phyloP scores from a whole-genome alignment of 2,329 filamentous ascomycete species.

The Sphaerulina populicola region DNA sequence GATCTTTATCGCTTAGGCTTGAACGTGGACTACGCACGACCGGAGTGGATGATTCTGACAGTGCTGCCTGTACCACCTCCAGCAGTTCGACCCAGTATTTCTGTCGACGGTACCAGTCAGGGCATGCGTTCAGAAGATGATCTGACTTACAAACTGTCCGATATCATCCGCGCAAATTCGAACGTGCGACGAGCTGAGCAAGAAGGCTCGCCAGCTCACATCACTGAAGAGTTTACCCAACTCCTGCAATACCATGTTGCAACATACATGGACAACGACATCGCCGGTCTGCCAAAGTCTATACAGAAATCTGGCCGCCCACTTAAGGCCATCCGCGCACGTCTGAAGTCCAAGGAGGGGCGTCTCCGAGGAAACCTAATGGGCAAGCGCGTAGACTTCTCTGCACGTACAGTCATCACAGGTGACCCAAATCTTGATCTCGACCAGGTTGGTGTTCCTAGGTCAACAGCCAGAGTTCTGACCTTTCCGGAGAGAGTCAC shows the following conservation, averaged over 20 bases:
- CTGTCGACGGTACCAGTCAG: conserved; percentile 86
- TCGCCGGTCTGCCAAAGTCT: conserved; percentile 87
- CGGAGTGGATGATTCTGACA: conserved; percentile 97
- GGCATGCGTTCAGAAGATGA: conserved; percentile 96
- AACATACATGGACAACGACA: conserved; percentile 99
- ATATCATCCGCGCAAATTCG: conserved; percentile 94
- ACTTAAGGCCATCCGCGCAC: conserved; percentile 91
- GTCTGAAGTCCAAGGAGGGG: conserved; percentile 98
- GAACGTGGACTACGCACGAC: conserved; percentile 88
- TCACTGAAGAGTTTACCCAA: conserved; percentile 81
- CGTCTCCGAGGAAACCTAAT: conserved; percentile 97
- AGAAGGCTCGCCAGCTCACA: conserved; percentile 85
- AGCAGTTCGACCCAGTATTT: conserved; percentile 91
- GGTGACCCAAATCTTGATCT: conserved; percentile 94
- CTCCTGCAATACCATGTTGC: conserved; percentile 96
- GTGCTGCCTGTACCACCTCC: conserved; percentile 92
- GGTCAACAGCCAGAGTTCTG: conserved; percentile 82
- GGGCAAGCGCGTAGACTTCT: conserved; percentile 99
- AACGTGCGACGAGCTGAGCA: conserved; percentile 86
- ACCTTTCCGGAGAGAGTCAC: conserved; percentile 98
- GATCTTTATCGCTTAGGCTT: conserved; percentile 82
- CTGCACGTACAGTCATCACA: conserved; percentile 98
- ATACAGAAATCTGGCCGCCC: conserved; percentile 95
- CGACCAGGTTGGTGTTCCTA: conserved; percentile 93
- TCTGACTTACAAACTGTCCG: conserved; percentile 96